Percentiles rank a stretch among this genome's conserved stretches.
Evolutionary conservation across 768 basidiomycete genomes (phyloP).

Genomic region (Podaxis sp.): DNA sequence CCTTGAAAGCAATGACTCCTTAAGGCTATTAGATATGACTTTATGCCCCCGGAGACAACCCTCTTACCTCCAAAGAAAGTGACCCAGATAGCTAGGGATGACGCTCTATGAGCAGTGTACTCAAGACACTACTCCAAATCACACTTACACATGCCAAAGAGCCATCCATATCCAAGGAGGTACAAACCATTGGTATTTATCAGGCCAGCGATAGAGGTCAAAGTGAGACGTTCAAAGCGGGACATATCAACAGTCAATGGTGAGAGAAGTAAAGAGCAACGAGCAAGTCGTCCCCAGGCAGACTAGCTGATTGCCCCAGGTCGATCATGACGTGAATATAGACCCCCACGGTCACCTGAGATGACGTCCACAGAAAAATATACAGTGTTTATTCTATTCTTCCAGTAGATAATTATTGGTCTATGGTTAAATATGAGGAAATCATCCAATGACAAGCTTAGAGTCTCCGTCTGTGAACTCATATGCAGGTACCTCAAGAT

Average conservation of each 20-base stretch:
- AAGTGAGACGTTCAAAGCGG: conserved; percentile 27
- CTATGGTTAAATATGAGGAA: conserved; percentile 13
- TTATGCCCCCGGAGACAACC: background rate
- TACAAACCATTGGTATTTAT: conserved; percentile 40
- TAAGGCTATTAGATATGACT: background rate
- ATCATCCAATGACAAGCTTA: conserved; percentile 84
- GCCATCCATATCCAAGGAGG: conserved; percentile 53
- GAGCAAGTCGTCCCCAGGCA: background rate
- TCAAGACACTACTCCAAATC: no score
- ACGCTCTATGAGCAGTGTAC: background rate
- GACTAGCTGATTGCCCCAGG: background rate
- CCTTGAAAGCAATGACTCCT: conserved; percentile 59
- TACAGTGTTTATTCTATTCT: conserved; percentile 11
- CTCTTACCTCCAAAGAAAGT: conserved; percentile 59
- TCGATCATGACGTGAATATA: background rate
- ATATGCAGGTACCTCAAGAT: conserved; percentile 89
- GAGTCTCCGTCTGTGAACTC: conserved; percentile 84
- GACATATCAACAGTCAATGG: background rate
- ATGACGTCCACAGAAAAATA: conserved; percentile 3
- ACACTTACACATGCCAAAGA: conserved; percentile 67
- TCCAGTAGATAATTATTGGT: conserved; percentile 11
- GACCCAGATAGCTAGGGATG: conserved; percentile 47
- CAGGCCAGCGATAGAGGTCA: conserved; percentile 27
- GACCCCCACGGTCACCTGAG: conserved; percentile 5
- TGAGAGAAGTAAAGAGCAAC: background rate